Base-by-base conservation (phyloP, 345 rosid genomes). In the Erodium maritimum region DNA sequence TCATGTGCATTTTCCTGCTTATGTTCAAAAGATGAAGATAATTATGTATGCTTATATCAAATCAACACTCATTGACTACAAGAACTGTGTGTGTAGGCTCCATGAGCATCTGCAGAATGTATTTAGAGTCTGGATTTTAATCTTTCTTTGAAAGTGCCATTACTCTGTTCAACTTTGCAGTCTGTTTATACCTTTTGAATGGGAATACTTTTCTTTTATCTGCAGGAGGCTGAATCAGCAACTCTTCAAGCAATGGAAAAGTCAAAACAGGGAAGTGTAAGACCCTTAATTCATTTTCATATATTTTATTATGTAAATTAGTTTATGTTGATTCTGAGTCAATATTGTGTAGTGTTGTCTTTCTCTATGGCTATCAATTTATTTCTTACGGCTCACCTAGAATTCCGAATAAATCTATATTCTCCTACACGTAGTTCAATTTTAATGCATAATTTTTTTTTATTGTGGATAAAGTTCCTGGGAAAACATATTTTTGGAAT, bases 201-300 rank as follows among this genome's bases (percentile, higher is more conserved):
- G n/a, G n/a, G n/a, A n/a, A n/a, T n/a, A n/a, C n/a, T n/a, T 42
- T 7, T 42, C 53, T 58, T 46, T 62, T 58, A 21, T 23, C 16
- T 73, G 71, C 75, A 89, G 99, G 99, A 93, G 72, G 83, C 85
- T 66, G 95, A 89, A 77, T 76, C 84, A 64, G 91, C 99, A 64
- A 87, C 88, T 29, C 79, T 93, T 69, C 97, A 89, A 72, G 95
- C 95, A 64, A 77, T 74, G 54, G 76, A 87, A 24, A 84, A 84
- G 79, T 87, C 95, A 54, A 93, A 82, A 81, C 71, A 58, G 65
- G 94, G 87, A 81, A 89, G 72, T 82, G 99, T 93, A 87, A 62
- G 90, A 54, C 17, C 12, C 48, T 10, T 42, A 42, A 42, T 2
- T 10, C 17, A 42, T 42, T 14, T 42, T 42, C 14, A 42, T 42